Base-by-base conservation (phyloP, 1,139 yeast species). In the Candida labiduridarum region DNA sequence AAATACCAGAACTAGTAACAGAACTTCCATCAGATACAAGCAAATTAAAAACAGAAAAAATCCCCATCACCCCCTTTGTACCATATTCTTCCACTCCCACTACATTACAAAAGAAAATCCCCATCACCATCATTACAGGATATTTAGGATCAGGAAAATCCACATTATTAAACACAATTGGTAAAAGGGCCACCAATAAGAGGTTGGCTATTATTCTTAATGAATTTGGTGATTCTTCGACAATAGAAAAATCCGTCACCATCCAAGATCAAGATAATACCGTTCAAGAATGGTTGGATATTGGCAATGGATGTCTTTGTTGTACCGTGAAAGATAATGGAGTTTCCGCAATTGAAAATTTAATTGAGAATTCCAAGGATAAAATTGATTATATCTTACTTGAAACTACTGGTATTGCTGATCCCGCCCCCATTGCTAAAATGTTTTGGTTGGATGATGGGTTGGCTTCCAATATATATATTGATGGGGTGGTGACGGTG, bases 371-470 rank as follows among this genome's bases (percentile, higher is more conserved):
- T 45, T 81, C 87, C 39, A 87, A 85, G 14, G 86, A 82, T 42
- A 79, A 79, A 49, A 92, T 94, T 52, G 99, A 95, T 65, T 89
- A 94, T 62, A 91, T 94, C 27, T 67, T 94, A 27, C 71, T 95
- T 50, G 99, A 94, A 64, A 95, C 99, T 0, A 90, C 97, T 0
- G 99, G 99, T 0, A 78, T 95, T n/a, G 99, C 99, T 0, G 98
- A 94, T 64, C 99, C 99, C 0, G 97, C 87, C 0, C 98, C 98
- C 0, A 90, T 94, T 35, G 97, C 97, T 8, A 83, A 85, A 58
- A 94, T 94, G 97, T 94, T 94, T 67, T 94, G 99, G 99, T 76
- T 92, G 39, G 99, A 94, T 65, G 95, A 89, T 34, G 97, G 94
- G 0, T 72, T 94, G 50, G 79, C 86, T 11, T 85, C 96, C 6